Conservation (phyloP, 352 stramenopile species). For the Globisporangium canariense region DNA sequence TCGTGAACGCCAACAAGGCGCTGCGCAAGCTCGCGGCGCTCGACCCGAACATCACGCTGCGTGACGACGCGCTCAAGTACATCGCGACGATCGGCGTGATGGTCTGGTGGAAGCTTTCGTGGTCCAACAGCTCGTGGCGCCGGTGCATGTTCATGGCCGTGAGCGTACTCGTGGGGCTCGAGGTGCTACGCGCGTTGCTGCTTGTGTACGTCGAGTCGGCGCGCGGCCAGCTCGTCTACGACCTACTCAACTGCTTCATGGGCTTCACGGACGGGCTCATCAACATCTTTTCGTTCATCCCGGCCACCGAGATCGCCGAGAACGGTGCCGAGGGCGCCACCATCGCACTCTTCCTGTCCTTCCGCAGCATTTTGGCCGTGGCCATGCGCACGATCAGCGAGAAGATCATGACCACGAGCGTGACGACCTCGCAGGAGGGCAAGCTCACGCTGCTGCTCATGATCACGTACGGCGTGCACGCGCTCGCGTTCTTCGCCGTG, state of each 20-base stretch:
- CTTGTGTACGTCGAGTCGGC: slow-evolving; percentile 13
- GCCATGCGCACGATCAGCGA: slow-evolving; percentile 41
- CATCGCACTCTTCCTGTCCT: slow-evolving; percentile 39
- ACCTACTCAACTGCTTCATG: slow-evolving; percentile 45
- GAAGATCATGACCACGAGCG: slow-evolving; percentile 14
- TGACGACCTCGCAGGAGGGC: slow-evolving; percentile 3
- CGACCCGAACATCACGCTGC: slow-evolving; percentile 9
- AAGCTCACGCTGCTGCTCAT: slow-evolving; percentile 39
- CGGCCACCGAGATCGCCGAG: slow-evolving; percentile 60
- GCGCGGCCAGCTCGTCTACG: slow-evolving; percentile 39
- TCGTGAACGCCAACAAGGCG: slow-evolving; percentile 38
- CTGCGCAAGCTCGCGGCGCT: slow-evolving; percentile 22
- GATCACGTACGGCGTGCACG: slow-evolving; percentile 55
- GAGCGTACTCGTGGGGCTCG: slow-evolving; percentile 34
- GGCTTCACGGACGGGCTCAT: slow-evolving; percentile 61
- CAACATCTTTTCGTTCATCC: slow-evolving; percentile 59
- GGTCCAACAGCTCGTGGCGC: slow-evolving; percentile 35
- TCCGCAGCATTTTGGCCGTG: slow-evolving; percentile 17
- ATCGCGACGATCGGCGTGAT: slow-evolving; percentile 48
- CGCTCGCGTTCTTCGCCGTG: slow-evolving; percentile 38
- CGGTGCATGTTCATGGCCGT: slow-evolving; percentile 29
- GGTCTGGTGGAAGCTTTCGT: slow-evolving; percentile 50
- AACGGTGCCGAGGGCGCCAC: slow-evolving; percentile 67
- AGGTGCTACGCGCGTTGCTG: slow-evolving; percentile 52
- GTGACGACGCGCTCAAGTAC: slow-evolving; percentile 43